Conservation (phyloP, 495 filamentous ascomycete genomes). For the Aspergillus sclerotiicarbonarius region DNA sequence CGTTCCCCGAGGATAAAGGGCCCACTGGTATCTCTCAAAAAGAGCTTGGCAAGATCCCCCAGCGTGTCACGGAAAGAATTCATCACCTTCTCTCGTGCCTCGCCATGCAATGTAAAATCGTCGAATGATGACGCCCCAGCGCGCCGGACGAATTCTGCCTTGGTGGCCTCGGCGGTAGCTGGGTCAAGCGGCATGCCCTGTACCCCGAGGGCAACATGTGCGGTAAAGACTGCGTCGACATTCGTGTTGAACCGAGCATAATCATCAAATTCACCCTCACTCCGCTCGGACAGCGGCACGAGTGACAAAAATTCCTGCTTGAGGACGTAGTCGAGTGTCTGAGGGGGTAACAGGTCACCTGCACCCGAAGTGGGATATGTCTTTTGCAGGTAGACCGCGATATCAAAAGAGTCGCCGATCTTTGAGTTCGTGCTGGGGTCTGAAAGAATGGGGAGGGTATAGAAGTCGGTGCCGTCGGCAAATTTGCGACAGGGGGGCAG, state of each 20-base stretch:
- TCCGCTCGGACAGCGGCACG: constrained; percentile 29
- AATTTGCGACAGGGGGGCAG: constrained; percentile 50
- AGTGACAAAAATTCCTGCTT: constrained; percentile 7
- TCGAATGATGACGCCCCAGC: constrained; percentile 47
- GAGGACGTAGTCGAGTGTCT: constrained; percentile 29
- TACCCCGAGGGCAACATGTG: constrained; percentile 32
- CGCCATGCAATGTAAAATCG: constrained; percentile 39
- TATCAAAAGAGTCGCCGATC: constrained; percentile 64
- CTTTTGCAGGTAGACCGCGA: constrained; percentile 55
- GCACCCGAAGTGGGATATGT: constrained; percentile 42
- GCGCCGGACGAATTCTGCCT: constrained; percentile 47
- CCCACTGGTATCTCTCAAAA: constrained; percentile 35
- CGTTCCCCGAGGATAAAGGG: constrained; percentile 50
- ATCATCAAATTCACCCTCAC: constrained; percentile 15
- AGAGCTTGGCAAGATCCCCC: constrained; percentile 44
- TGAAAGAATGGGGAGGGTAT: constrained; percentile 57
- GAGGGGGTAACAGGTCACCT: constrained; percentile 40
- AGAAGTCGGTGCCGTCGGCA: constrained; percentile 55
- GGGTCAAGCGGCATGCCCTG: constrained; percentile 46
- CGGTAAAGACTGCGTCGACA: constrained; percentile 51
- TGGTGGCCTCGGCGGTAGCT: constrained; percentile 33
- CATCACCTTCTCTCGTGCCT: constrained; percentile 37
- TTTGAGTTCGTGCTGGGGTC: constrained; percentile 40
- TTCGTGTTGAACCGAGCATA: constrained; percentile 45
- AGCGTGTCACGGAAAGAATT: constrained; percentile 38